phyloP scores from a whole-genome alignment of 2,329 filamentous ascomycete genomes.

The Claviceps sp. region DNA sequence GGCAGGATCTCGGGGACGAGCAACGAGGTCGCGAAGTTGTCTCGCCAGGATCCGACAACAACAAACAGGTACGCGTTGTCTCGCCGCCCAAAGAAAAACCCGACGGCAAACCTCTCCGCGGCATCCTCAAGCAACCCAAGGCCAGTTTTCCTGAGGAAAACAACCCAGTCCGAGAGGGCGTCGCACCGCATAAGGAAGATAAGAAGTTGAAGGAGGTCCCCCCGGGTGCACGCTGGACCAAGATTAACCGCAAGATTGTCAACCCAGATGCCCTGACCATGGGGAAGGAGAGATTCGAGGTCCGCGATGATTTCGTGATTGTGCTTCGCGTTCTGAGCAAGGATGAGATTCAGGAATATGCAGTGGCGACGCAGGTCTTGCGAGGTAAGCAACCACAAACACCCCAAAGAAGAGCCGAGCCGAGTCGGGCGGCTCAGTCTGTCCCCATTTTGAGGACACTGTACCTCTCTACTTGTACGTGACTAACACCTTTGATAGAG shows the following conservation, averaged over 20 bases:
- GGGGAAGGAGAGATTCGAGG: constrained; percentile 84
- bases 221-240: constrained; percentile 77
- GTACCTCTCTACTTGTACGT: neutral
- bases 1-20: constrained; percentile 14
- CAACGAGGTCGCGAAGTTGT: constrained; percentile 29
- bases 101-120: constrained; percentile 59
- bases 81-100: constrained; percentile 53
- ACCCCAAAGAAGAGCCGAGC: no score
- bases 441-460: no score
- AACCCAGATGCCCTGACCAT: constrained; percentile 78
- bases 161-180: constrained; percentile 73
- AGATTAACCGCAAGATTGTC: constrained; percentile 76
- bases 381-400: constrained; percentile 43
- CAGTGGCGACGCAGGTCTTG: constrained; percentile 66
- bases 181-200: constrained; percentile 84
- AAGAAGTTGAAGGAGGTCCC: constrained; percentile 59
- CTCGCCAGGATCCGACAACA: constrained; percentile 24
- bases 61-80: constrained; percentile 51
- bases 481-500: constrained; percentile 10
- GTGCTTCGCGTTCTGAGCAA: constrained; percentile 76
- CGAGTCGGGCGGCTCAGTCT: no score
- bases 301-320: constrained; percentile 87
- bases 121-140: constrained; percentile 75
- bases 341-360: constrained; percentile 82
- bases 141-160: constrained; percentile 77